A percentile compares a stretch with the other conserved stretches of the same genome.
Evolutionary conservation across 495 filamentous ascomycete species (phyloP).

Genomic region (Penicillium pulvis): DNA sequence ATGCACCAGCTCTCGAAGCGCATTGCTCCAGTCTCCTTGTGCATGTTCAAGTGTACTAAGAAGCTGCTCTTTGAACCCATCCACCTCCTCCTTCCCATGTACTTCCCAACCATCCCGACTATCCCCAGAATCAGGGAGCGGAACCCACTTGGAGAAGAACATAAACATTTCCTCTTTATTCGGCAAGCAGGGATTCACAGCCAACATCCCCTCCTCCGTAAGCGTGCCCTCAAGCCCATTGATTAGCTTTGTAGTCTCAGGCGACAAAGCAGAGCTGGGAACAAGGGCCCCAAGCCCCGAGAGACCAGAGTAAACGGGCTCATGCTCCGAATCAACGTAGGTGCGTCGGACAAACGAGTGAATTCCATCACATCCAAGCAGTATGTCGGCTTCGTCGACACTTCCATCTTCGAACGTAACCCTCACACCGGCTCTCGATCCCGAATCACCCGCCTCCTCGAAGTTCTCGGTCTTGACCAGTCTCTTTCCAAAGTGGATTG

Average conservation of each 20-base stretch:
- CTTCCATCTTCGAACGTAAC: slow-evolving; percentile 35
- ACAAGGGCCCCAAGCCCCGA: slow-evolving; percentile 48
- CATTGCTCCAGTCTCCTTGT: slow-evolving; percentile 43
- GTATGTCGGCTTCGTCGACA: slow-evolving; percentile 43
- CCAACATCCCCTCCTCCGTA: slow-evolving; percentile 51
- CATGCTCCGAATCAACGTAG: slow-evolving; percentile 31
- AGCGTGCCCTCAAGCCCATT: slow-evolving; percentile 44
- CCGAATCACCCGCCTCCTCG: not conserved
- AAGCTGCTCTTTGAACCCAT: slow-evolving; percentile 35
- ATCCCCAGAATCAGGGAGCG: slow-evolving; percentile 31
- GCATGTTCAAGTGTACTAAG: slow-evolving; percentile 32
- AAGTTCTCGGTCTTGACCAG: slow-evolving; percentile 15
- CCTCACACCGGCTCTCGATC: slow-evolving; percentile 17
- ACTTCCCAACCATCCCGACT: slow-evolving; percentile 44
- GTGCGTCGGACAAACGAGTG: slow-evolving; percentile 40
- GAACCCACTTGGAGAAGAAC: slow-evolving; percentile 30
- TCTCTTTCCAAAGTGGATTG: slow-evolving; percentile 25
- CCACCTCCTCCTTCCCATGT: slow-evolving; percentile 39
- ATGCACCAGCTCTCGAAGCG: slow-evolving; percentile 42
- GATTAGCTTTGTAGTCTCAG: slow-evolving; percentile 8
- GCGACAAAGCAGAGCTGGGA: slow-evolving; percentile 19
- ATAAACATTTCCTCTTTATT: slow-evolving; percentile 31
- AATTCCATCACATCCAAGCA: slow-evolving; percentile 62
- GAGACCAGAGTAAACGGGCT: slow-evolving; percentile 36
- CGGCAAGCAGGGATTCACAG: slow-evolving; percentile 39